phyloP scores from a whole-genome alignment of 495 filamentous ascomycete species.

The Aspergillus heteromorphus region DNA sequence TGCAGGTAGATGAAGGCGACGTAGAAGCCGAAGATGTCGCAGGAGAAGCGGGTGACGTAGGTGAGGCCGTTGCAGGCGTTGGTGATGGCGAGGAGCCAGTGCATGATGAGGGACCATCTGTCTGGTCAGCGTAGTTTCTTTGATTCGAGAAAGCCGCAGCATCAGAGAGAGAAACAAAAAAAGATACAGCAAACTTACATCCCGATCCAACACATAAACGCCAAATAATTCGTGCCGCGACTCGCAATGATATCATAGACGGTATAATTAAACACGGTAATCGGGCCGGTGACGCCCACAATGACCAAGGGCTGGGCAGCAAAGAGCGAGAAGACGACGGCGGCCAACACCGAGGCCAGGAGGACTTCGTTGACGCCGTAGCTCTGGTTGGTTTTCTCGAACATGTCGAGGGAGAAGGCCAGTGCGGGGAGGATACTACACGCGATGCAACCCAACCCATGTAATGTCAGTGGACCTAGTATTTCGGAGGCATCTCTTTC shows the following conservation, averaged over 20 bases:
- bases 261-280: conserved; percentile 84
- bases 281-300: conserved; percentile 86
- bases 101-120: conserved; percentile 74
- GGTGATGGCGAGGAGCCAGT: conserved; percentile 71
- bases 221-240: conserved; percentile 64
- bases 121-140: conserved; percentile 9
- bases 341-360: conserved; percentile 69
- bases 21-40: conserved; percentile 86
- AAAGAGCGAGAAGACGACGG: conserved; percentile 69
- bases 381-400: conserved; percentile 68
- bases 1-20: conserved; percentile 83
- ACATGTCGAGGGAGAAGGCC: conserved; percentile 85
- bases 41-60: conserved; percentile 80
- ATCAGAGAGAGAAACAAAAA: too few relatives aligned
- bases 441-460: too few relatives aligned
- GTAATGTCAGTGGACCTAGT: too few relatives aligned
- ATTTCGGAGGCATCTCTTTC: too few relatives aligned
- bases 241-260: conserved; percentile 76
- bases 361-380: conserved; percentile 85
- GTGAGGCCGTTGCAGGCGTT: conserved; percentile 75
- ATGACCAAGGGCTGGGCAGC: conserved; percentile 80
- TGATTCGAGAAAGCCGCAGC: too few relatives aligned
- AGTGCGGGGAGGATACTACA: conserved; percentile 72
- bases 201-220: conserved; percentile 83
- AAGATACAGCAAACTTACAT: conserved; percentile 41